Evolutionary conservation across 208 protist genomes (phyloP).

Genomic region (Angomonas ambiguus): DNA sequence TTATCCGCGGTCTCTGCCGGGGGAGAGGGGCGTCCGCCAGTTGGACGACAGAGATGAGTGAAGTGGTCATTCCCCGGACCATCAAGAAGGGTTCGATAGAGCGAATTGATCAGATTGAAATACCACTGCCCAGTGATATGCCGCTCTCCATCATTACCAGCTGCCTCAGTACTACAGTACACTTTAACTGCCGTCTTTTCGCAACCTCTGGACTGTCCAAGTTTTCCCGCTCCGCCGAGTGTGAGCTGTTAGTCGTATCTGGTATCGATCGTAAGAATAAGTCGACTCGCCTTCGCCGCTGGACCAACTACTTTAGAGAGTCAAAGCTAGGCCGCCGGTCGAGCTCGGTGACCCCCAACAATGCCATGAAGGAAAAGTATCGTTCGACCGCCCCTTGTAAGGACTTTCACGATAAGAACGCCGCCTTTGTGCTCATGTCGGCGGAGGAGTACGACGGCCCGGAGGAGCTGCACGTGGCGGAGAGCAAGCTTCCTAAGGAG

Average conservation of each 20-base stretch:
- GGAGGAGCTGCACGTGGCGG: not conserved
- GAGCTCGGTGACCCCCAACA: not conserved
- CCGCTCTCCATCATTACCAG: conserved; percentile 55
- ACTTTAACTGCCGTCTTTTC: conserved; percentile 48
- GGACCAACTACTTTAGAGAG: conserved; percentile 55
- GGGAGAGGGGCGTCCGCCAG: conserved; percentile 28
- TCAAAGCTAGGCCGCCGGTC: not conserved
- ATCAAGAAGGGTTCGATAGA: conserved; percentile 34
- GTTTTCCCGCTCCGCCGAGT: conserved; percentile 41
- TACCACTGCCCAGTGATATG: conserved; percentile 32
- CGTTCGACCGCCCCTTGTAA: not conserved
- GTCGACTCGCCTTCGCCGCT: conserved; percentile 36
- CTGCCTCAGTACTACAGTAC: conserved; percentile 33
- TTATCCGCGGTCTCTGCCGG: conserved; percentile 36
- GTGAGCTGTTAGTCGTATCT: conserved; percentile 60
- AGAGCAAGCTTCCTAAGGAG: not conserved
- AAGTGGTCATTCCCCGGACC: conserved; percentile 15
- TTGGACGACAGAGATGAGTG: conserved; percentile 15
- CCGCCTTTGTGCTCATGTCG: not conserved
- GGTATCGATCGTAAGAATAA: conserved; percentile 30
- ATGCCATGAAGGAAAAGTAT: not conserved
- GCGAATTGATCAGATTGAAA: conserved; percentile 25
- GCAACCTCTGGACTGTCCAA: conserved; percentile 28
- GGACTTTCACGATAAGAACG: not conserved
- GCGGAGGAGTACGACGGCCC: not conserved